Evolutionary conservation across 1,139 yeast genomes (phyloP).

Genomic region (Petasospora rhodanensis): DNA sequence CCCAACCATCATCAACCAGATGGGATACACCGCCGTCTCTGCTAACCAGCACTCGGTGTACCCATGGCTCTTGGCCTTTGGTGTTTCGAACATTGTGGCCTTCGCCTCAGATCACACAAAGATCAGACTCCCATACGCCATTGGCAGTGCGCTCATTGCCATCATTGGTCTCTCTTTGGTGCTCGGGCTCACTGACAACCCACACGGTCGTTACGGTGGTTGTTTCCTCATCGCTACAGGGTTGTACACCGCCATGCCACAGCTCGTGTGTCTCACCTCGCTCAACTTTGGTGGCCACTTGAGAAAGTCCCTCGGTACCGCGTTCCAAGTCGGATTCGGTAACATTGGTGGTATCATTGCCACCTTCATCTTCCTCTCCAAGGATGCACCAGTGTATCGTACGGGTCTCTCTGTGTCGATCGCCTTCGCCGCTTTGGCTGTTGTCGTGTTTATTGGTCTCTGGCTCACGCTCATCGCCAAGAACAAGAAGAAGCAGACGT

Average conservation of each 20-base stretch:
- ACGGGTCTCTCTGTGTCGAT: conserved; percentile 44
- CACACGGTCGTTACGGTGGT: conserved; percentile 57
- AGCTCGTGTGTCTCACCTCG: conserved; percentile 67
- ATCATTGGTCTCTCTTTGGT: conserved; percentile 40
- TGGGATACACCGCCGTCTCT: conserved; percentile 40
- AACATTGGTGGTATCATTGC: conserved; percentile 80
- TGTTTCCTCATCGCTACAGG: conserved; percentile 67
- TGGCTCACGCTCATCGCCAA: conserved; percentile 40
- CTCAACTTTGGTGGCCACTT: conserved; percentile 60
- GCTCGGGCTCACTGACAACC: conserved; percentile 37
- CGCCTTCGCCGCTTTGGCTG: conserved; percentile 49
- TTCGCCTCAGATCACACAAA: conserved; percentile 36
- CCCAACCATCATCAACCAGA: conserved; percentile 41
- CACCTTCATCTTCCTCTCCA: conserved; percentile 40
- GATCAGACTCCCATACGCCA: conserved; percentile 33
- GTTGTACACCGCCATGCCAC: conserved; percentile 69
- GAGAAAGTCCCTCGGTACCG: conserved; percentile 68
- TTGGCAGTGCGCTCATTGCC: conserved; percentile 33
- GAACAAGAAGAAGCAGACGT: conserved; percentile 36
- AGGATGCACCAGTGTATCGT: conserved; percentile 31
- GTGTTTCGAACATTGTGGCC: conserved; percentile 37
- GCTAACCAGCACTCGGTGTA: conserved; percentile 50
- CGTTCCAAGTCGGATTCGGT: conserved; percentile 77
- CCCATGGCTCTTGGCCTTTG: conserved; percentile 42
- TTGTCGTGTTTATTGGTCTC: conserved; percentile 33